Percentiles rank a stretch among this genome's conserved stretches.
These are phyloP conservation scores for Lipomyces sp. DNA, from an alignment of 805 yeast species.

Conservation along the genomic window DNA sequence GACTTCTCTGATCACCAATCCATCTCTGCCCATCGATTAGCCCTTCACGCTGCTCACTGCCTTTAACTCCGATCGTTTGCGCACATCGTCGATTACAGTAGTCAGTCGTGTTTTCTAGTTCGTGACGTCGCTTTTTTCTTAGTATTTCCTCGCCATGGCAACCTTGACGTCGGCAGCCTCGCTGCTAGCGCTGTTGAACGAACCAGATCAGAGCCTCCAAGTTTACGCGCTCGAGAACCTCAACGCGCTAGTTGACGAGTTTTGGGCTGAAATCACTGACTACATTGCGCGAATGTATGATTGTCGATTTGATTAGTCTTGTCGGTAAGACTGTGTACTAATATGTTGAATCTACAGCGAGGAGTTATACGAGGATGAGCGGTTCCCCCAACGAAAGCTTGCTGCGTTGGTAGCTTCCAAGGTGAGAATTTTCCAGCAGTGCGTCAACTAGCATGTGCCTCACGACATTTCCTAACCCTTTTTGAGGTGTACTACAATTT, in stretches of 20 bases:
- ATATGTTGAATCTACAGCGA: slow-evolving; percentile 48
- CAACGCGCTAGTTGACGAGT: slow-evolving; percentile 77
- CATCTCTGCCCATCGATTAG: no score
- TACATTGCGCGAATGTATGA: slow-evolving; percentile 63
- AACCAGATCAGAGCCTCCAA: slow-evolving; percentile 72
- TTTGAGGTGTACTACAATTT: slow-evolving; percentile 63
- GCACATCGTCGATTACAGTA: no score
- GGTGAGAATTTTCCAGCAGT: slow-evolving; percentile 40
- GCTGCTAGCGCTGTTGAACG: slow-evolving; percentile 81
- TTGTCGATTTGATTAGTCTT: background rate
- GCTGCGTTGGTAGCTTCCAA: slow-evolving; percentile 94
- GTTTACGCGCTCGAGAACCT: slow-evolving; percentile 80
- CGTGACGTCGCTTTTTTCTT: background rate
- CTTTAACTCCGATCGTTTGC: no score
- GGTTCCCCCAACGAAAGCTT: slow-evolving; percentile 69
- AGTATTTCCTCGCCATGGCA: slow-evolving; percentile 13
- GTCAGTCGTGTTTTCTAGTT: background rate
- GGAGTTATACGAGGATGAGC: slow-evolving; percentile 80
- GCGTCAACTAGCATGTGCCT: background rate
- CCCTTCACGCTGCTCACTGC: no score
- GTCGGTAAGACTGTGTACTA: background rate
- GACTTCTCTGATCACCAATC: background rate
- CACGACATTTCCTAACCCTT: background rate
- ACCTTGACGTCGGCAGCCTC: slow-evolving; percentile 80
- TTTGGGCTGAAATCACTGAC: slow-evolving; percentile 98